Base-by-base conservation (phyloP, 192 early-diverging fungal genomes). In the Rhizophlyctis rosea region DNA sequence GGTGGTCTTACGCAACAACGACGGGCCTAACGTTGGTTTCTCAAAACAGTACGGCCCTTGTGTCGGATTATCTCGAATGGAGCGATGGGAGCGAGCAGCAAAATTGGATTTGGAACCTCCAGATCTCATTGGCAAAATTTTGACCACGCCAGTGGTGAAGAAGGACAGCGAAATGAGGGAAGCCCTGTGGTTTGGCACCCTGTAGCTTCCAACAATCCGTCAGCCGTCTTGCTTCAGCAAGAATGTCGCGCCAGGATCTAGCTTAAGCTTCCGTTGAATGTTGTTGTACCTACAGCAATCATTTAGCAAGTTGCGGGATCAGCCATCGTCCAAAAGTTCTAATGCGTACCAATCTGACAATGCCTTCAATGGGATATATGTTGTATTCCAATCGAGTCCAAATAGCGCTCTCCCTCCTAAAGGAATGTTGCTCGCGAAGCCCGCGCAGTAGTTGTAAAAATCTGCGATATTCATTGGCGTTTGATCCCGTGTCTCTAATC, bases 221-320 rank as follows among this genome's bases (percentile, higher is more conserved):
- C 51, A 53, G 21, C 23, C 51, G 28, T 53, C 51, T 29, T 7
- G 21, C 56, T 33, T 57, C 16, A 18, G 18, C 33, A 69, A 30
- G 34, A 69, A 69, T 3, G 52, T 23, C 24, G 63, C 70, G 23
- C 68, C 70, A 21, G 91, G 89, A 67, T 93, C 86, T 16, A 77
- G 72, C 64, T 88, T 86, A 31, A 89, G 59, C 65, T 93, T 93
- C 55, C 88, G 73, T 47, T 86, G 73, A 21, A 91, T 81, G 28
- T 76, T 80, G 53, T 86, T 77, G 74, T 88, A 93, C 93, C 93
- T 93, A 24, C 4, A 62, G 34, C 32, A 33, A 31, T 18, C 0
- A 36, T 16, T 67, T 7, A 36, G 3, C 4, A 36, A 14, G 47
- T 3, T 47, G 2, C 39, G 23, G 35, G 31, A n/a, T 11, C 61